Conservation (phyloP, 2,329 filamentous ascomycete species). For the Coleophoma crateriformis region DNA sequence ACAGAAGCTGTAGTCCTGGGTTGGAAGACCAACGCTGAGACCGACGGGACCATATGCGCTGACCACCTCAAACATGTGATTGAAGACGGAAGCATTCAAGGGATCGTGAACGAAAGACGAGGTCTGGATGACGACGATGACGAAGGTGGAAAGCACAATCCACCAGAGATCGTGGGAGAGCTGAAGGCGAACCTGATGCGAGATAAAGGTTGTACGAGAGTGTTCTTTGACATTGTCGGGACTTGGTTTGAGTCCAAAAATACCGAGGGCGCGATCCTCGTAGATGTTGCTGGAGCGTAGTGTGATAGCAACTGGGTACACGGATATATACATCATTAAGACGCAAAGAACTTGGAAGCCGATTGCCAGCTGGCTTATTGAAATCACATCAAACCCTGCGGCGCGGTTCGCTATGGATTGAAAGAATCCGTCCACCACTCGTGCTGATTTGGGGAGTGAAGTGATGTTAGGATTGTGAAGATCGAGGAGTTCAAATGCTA, state of each 20-base stretch:
- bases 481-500: slow-evolving; percentile 57
- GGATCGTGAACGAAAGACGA: slow-evolving; percentile 43
- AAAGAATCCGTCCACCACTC: slow-evolving; percentile 57
- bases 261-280: slow-evolving; percentile 58
- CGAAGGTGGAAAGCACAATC: slow-evolving; percentile 43
- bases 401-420: slow-evolving; percentile 57
- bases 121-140: slow-evolving; percentile 54
- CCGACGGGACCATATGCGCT: slow-evolving; percentile 54
- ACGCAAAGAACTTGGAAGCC: slow-evolving; percentile 53
- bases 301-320: slow-evolving; percentile 53
- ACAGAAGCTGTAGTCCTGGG: slow-evolving; percentile 44
- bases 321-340: slow-evolving; percentile 59
- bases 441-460: slow-evolving; percentile 41
- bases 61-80: slow-evolving; percentile 48
- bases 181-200: not conserved
- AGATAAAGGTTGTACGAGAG: not conserved
- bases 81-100: slow-evolving; percentile 35
- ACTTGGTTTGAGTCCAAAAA: slow-evolving; percentile 25
- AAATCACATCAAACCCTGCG: slow-evolving; percentile 59
- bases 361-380: slow-evolving; percentile 46
- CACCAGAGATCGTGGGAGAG: not conserved
- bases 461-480: slow-evolving; percentile 51
- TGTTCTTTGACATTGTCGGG: too few relatives aligned
- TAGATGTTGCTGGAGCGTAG: slow-evolving; percentile 65
- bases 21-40: slow-evolving; percentile 47